Evolutionary conservation across 306 rosid species (phyloP), one percentile per base, ranked within the genome.

Genomic region (Elaeagnus macrophylla): DNA sequence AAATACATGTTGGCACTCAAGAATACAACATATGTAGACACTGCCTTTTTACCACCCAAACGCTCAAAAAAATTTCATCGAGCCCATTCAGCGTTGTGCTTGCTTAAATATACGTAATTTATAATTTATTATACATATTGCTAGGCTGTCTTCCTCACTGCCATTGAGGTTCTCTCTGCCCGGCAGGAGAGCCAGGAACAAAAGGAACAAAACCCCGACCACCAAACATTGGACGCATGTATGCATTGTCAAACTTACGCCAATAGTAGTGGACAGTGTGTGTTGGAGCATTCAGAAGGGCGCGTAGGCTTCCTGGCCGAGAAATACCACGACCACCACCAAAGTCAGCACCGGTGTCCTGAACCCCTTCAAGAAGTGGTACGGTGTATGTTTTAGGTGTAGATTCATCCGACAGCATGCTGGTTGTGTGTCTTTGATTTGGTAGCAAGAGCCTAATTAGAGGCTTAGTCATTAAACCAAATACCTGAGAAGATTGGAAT

Each of bases 161-260:
- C 81, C 75, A 76, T 59, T 62, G 76, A 40, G 53, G 56, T 14
- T n/a, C 51, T 39, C 64, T 47, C 47, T 66, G 59, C 39, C 76
- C 83, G 4, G 87, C 77, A 25, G 94, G 85, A 0, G 93, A 71
- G 39, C 77, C 70, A 8, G 93, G 89, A 56, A 32, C 84, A 40
- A 71, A 76, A 2, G 87, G 95, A 77, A 87, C 96, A 71, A 87
- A 87, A 57, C 95, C 96, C 61, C 99, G 80, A 48, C 99, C 99
- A 6, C 99, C 99, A 48, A 93, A 93, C 60, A 87, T 75, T 9
- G 99, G 99, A 14, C 96, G 95, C 99, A 93, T 93, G 70, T 87
- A 37, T 48, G 89, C 66, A 58, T 93, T 59, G 19, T 93, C 99
- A 67, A 93, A 87, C 65, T 66, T 84, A 25, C 96, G 89, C 99